Evolutionary conservation across 2,329 filamentous ascomycete species (phyloP).

Genomic region (Scedosporium boydii): DNA sequence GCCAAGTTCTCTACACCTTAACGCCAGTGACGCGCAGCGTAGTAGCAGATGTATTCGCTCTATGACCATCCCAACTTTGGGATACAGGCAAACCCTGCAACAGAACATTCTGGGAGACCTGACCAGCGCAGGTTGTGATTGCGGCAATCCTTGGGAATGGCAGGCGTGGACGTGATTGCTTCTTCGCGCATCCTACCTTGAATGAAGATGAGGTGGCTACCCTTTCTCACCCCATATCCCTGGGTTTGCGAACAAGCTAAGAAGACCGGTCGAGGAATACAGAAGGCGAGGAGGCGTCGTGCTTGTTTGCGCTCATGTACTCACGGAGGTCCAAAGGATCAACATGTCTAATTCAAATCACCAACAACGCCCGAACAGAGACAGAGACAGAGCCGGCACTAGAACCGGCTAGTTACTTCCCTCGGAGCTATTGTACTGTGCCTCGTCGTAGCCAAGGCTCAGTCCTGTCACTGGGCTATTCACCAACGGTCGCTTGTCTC

Average conservation of each 20-base stretch:
- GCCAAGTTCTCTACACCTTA: neutral
- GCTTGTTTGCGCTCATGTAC: too few species aligned
- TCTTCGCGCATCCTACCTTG: neutral
- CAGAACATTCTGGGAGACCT: neutral
- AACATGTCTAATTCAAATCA: too few species aligned
- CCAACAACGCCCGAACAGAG: too few species aligned
- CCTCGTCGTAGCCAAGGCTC: neutral
- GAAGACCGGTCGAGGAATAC: too few species aligned
- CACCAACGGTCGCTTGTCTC: neutral
- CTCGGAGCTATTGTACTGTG: neutral
- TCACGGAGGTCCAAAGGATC: too few species aligned
- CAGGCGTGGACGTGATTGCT: neutral
- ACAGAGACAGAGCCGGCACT: too few species aligned
- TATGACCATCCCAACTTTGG: neutral
- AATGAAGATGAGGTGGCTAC: neutral
- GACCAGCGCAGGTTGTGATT: neutral
- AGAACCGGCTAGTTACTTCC: too few species aligned
- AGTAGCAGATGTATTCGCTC: neutral
- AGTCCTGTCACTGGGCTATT: neutral
- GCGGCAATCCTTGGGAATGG: neutral
- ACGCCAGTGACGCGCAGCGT: neutral
- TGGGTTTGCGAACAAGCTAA: too few species aligned
- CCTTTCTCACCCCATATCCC: neutral
- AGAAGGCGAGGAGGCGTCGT: too few species aligned
- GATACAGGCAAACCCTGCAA: neutral